Base-by-base conservation (phyloP, 2,329 filamentous ascomycete species). In the Ophiostoma ulmi region DNA sequence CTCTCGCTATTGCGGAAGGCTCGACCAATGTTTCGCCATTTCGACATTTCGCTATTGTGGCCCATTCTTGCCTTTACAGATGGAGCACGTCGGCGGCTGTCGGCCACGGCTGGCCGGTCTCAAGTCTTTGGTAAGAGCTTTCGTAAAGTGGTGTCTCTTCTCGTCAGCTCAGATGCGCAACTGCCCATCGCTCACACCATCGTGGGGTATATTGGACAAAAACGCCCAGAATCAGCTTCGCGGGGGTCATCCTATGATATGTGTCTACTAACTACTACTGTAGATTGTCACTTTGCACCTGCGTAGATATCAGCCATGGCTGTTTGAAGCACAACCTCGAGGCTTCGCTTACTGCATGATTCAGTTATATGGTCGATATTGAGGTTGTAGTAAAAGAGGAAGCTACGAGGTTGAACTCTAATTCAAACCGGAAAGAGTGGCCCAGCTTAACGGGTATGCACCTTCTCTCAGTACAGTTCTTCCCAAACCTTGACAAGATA, bases 1-100 rank as follows among this genome's bases (percentile, higher is more conserved):
- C 52, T 3, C n/a, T 67, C 11, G 36, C 38, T 39, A 71, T 71
- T 71, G 66, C 66, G 66, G 67, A 65, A 71, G 55, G 63, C 58
- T 26, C 38, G 26, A 52, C 44, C n/a, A 35, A 26, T 39, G 44
- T 71, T 67, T 71, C 63, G 67, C 67, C 70, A 71, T 71, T 67
- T 61, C n/a, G 35, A 10, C 58, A 69, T 64, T 38, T 64, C 61
- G 36, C 63, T 36, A 31, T 22, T 8, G 14, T 38, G 67, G 14
- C 36, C 44, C 31, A 7, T 22, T 44, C 44, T 69, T 39, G 31
- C 52, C 38, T 61, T 64, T 41, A 38, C 68, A 26, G 31, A 22
- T 67, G 69, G n/a, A n/a, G 20, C 48, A n/a, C 31, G 39, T 44
- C 52, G 36, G 20, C 69, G 41, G 48, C n/a, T 70, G 52, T 67